Base-by-base conservation (phyloP, 1,284 basidiomycete genomes). In the Microbotryum scabiosae region DNA sequence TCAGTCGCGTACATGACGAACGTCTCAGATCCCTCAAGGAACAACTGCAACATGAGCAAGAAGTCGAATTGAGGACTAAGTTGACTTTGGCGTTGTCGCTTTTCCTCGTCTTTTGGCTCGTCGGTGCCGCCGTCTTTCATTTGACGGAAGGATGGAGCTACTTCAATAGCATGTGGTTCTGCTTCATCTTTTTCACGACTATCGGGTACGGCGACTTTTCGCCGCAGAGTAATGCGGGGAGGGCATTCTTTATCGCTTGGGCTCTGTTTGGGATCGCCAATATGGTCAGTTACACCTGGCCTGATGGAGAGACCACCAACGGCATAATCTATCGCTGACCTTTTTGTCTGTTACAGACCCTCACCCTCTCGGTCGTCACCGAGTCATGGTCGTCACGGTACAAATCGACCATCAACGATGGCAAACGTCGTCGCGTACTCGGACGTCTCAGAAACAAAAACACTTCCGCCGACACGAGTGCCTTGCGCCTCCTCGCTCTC, bases 171-270 rank as follows among this genome's bases (percentile, higher is more conserved):
- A 71, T 87, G 66, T 88, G 86, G 69, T 90, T 90, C 72, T 87
- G 85, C 85, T 73, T 70, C 81, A 76, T 67, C 46, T 61, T 66
- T 41, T 69, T 72, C 62, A 70, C 70, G 59, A 75, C 73, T 2
- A 73, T 75, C 18, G 50, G 57, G 54, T 57, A 85, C 69, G 85
- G 87, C 9, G 86, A 89, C 67, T 77, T 79, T 41, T 71, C 79
- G 0, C 86, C 85, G 0, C 72, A 74, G 47, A 83, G 84, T 0
- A 69, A 58, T 1, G 81, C 84, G 6, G 88, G 88, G 4, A 80
- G 86, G 26, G 82, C 84, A 6, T 79, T 90, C 52, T 90, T 91
- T 73, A 82, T 90, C 56, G 81, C 84, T 9, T 90, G 88, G 88
- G 85, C 87, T 0, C 74, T 91, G 50, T 75, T 87, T 10, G 87